phyloP scores from a whole-genome alignment of 139 green algal species.

The Ettlia oleoabundans region DNA sequence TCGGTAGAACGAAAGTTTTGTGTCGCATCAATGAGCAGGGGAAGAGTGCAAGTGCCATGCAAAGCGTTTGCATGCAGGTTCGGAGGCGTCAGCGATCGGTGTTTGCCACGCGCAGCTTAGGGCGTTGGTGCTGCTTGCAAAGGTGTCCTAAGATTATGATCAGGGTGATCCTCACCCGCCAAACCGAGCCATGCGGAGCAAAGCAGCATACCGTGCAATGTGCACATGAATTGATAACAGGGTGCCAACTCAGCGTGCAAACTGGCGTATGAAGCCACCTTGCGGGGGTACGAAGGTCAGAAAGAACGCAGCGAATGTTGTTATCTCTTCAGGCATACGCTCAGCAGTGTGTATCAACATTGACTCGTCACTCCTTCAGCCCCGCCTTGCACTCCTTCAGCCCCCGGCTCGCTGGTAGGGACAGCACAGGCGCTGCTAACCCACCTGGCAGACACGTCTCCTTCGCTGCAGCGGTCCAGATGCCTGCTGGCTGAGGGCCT shows the following conservation, averaged over 20 bases:
- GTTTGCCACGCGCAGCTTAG: conserved; percentile 35
- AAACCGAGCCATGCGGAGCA: not conserved
- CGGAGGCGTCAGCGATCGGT: not conserved
- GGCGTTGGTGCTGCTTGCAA: conserved; percentile 32
- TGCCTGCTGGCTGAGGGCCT: not conserved
- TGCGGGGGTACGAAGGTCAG: conserved; percentile 28
- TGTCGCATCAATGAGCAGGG: conserved; percentile 45
- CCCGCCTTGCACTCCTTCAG: too few relatives aligned
- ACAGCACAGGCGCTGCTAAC: too few relatives aligned
- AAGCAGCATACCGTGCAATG: too few relatives aligned
- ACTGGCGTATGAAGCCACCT: too few relatives aligned
- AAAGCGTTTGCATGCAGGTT: not conserved
- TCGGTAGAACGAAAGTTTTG: conserved; percentile 64
- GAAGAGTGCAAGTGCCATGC: not conserved
- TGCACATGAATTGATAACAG: not conserved
- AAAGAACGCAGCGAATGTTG: conserved; percentile 61
- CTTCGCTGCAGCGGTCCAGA: not conserved
- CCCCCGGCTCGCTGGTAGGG: too few relatives aligned
- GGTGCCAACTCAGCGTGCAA: not conserved
- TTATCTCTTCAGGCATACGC: conserved; percentile 36
- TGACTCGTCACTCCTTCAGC: conserved; percentile 42
- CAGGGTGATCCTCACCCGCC: conserved; percentile 25
- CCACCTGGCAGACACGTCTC: too few relatives aligned
- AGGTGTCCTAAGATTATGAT: conserved; percentile 55
- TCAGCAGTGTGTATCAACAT: conserved; percentile 42